Evolutionary conservation across 148 eudicot genomes (phyloP).

Genomic region (Fallopia convolvulus): DNA sequence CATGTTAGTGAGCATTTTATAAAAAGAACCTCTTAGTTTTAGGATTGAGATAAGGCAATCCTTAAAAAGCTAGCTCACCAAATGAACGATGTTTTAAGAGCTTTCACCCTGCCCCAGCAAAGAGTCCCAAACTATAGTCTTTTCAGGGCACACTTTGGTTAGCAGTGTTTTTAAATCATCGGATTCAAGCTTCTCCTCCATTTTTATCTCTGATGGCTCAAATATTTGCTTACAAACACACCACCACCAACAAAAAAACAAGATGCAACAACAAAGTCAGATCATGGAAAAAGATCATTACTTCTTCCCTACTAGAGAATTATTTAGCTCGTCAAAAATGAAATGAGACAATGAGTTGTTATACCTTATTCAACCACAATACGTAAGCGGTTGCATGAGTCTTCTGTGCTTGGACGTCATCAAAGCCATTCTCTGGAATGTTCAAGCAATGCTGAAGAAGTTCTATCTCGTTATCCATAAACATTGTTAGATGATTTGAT

Average conservation of each 20-base stretch:
- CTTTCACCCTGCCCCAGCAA: background rate
- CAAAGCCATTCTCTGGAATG: slow-evolving; percentile 50
- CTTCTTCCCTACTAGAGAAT: background rate
- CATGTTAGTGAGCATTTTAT: too few species aligned
- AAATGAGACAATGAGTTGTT: background rate
- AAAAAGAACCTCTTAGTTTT: too few species aligned
- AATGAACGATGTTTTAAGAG: background rate
- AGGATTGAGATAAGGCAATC: too few species aligned
- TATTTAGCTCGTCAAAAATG: background rate
- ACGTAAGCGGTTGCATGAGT: slow-evolving; percentile 55
- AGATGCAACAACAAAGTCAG: background rate
- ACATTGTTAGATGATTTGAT: slow-evolving; percentile 16
- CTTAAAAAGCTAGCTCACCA: background rate
- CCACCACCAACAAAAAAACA: background rate
- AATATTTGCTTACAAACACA: slow-evolving; percentile 36
- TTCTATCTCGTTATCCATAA: slow-evolving; percentile 37
- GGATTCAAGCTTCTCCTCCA: slow-evolving; percentile 25
- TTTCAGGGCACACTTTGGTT: slow-evolving; percentile 48
- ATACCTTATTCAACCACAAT: slow-evolving; percentile 62
- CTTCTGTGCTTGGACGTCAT: slow-evolving; percentile 72
- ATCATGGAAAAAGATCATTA: background rate
- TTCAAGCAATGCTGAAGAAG: slow-evolving; percentile 42
- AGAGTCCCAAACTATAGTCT: slow-evolving; percentile 45
- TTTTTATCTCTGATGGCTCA: slow-evolving; percentile 17
- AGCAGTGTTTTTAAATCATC: slow-evolving; percentile 34